These are phyloP conservation scores for Botryotinia narcissicola DNA, from an alignment of 2,329 filamentous ascomycete genomes.

Conservation along the genomic window DNA sequence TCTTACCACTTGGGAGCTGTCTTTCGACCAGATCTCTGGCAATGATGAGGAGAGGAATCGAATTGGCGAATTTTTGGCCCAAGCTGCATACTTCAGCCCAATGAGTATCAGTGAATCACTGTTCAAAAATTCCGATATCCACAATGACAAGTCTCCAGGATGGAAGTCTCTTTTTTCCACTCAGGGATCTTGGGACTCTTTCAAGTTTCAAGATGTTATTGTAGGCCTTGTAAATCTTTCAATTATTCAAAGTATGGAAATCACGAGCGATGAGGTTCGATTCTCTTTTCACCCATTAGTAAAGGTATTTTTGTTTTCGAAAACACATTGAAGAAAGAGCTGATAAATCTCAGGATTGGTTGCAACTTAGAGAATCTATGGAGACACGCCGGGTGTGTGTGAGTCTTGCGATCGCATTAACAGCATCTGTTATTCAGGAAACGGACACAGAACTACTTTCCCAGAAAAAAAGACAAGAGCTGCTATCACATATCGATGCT, in stretches of 20 bases:
- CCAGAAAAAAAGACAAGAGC: constrained; percentile 10
- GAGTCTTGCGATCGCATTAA: background rate
- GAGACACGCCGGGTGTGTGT: background rate
- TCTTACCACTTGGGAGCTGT: constrained; percentile 32
- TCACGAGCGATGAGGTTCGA: background rate
- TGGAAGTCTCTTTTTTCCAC: constrained; percentile 8
- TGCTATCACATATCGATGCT: constrained; percentile 14
- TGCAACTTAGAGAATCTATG: background rate
- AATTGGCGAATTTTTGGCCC: constrained; percentile 25
- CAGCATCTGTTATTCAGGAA: constrained; percentile 2
- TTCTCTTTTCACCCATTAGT: constrained; percentile 32
- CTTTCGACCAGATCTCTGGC: constrained; percentile 28
- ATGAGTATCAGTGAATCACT: constrained; percentile 16
- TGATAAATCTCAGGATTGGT: constrained; percentile 6
- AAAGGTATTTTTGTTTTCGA: constrained; percentile 20
- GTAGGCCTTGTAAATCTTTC: constrained; percentile 27
- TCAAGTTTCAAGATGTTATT: constrained; percentile 26
- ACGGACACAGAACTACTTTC: constrained; percentile 1
- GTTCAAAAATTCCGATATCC: background rate
- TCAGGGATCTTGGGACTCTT: constrained; percentile 26
- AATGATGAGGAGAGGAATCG: constrained; percentile 9
- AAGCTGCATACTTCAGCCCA: constrained; percentile 30
- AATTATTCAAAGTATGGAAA: constrained; percentile 25
- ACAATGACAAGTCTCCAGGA: background rate
- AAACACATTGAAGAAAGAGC: background rate